Base-by-base conservation (phyloP, 257 asterid species). In the Nemophila menziesii region DNA sequence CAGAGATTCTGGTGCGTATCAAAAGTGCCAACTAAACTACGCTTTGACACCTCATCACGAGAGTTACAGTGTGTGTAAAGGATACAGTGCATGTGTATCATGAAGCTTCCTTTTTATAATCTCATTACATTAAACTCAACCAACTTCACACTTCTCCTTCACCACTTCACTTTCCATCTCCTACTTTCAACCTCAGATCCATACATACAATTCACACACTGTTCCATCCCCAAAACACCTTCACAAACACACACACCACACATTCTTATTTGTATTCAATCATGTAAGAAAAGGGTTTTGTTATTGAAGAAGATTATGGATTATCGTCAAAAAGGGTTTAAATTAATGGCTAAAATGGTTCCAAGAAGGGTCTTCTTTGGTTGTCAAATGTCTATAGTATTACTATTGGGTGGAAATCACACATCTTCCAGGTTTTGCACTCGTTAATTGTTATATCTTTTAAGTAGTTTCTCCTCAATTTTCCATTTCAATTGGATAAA, bases 321-420 rank as follows among this genome's bases (percentile, higher is more conserved):
- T 41, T 14, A 17, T 40, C 2, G 4, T 41, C 13, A 22, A 21
- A 20, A 50, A 22, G 55, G 65, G 80, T 68, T 50, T 29, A 72
- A 68, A 44, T 23, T 45, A 38, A 73, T 66, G 80, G 49, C 72
- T 39, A 60, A 55, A 52, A 75, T 67, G 71, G 69, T 58, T 57
- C 76, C 74, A 4, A 79, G 49, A 44, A 82, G 61, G 71, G 66
- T 49, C 24, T 85, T 72, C 82, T 57, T 85, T 44, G 82, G 96
- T 21, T 58, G 23, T 7, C 93, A 78, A 85, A 69, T 51, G 57
- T 55, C 89, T 4, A 71, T 71, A 64, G 80, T 58, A 61, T 78
- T 85, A 71, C 67, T 85, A 60, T 79, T 85, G 93, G 96, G 96
- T 81, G 96, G 92, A 49, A 85, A 85, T 54, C 93, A 85, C 85